Evolutionary conservation across 139 green algal species (phyloP).

Genomic region (Auxenochlorella pyrenoidosa): DNA sequence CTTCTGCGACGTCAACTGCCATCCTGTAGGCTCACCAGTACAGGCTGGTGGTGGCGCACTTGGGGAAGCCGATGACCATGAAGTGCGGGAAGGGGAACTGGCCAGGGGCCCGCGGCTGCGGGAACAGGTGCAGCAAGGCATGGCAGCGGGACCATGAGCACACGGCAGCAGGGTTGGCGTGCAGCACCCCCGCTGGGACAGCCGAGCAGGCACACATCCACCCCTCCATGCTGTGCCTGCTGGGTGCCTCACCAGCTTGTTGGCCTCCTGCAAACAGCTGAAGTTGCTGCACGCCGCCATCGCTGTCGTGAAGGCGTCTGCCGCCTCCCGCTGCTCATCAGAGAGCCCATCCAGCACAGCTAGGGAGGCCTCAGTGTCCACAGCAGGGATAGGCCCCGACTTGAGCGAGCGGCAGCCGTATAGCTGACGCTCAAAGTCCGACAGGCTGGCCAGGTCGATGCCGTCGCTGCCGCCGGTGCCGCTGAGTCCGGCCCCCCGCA

Average conservation of each 20-base stretch:
- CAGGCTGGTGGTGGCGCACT: slow-evolving; percentile 23
- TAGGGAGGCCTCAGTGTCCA: slow-evolving; percentile 2
- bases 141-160: neutral
- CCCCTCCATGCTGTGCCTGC: no score
- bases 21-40: slow-evolving; percentile 5
- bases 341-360: neutral
- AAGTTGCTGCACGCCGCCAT: slow-evolving; percentile 15
- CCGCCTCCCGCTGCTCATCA: neutral
- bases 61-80: slow-evolving; percentile 23
- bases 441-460: neutral
- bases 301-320: neutral
- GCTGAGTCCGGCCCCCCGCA: neutral
- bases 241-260: slow-evolving; percentile 18
- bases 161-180: no score
- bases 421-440: slow-evolving; percentile 10
- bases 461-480: no score
- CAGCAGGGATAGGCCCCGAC: neutral
- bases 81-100: slow-evolving; percentile 33
- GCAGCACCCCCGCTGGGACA: no score
- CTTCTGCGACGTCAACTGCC: no score
- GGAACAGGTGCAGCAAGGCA: neutral
- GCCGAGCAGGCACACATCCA: no score
- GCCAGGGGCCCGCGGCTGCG: slow-evolving; percentile 19
- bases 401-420: slow-evolving; percentile 14
- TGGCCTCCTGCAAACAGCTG: neutral